phyloP scores from a whole-genome alignment of 371 early-diverging fungal genomes.

The Mycotypha africana region DNA sequence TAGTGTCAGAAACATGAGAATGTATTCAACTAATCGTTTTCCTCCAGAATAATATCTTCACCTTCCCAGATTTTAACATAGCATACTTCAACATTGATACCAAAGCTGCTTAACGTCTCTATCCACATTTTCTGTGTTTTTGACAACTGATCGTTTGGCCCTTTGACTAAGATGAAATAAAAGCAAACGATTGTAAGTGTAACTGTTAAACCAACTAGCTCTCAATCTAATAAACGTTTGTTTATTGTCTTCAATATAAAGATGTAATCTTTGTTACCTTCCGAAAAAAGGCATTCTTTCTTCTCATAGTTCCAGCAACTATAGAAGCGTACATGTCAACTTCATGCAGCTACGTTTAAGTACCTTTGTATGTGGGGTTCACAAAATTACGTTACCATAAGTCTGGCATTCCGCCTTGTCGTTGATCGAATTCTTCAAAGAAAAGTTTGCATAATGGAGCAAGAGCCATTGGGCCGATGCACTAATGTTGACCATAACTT shows the following conservation, averaged over 20 bases:
- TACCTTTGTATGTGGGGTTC: no score
- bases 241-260: no score
- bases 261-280: constrained; percentile 33
- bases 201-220: no score
- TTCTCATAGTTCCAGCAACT: constrained; percentile 60
- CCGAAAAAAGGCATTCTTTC: constrained; percentile 57
- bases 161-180: constrained; percentile 50
- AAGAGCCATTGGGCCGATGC: constrained; percentile 51
- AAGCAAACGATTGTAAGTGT: no score
- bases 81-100: constrained; percentile 63
- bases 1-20: no score
- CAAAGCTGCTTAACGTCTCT: constrained; percentile 49
- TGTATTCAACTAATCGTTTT: no score
- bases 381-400: constrained; percentile 52
- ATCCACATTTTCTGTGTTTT: constrained; percentile 75
- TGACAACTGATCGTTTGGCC: constrained; percentile 69
- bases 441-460: constrained; percentile 52
- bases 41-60: constrained; percentile 34
- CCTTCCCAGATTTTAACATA: constrained; percentile 50
- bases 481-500: constrained; percentile 22
- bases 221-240: no score
- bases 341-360: no score
- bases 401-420: constrained; percentile 69
- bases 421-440: constrained; percentile 61
- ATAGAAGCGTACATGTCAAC: background rate